phyloP scores from a whole-genome alignment of 73 alveolate genomes.

The Stentor coeruleus region DNA sequence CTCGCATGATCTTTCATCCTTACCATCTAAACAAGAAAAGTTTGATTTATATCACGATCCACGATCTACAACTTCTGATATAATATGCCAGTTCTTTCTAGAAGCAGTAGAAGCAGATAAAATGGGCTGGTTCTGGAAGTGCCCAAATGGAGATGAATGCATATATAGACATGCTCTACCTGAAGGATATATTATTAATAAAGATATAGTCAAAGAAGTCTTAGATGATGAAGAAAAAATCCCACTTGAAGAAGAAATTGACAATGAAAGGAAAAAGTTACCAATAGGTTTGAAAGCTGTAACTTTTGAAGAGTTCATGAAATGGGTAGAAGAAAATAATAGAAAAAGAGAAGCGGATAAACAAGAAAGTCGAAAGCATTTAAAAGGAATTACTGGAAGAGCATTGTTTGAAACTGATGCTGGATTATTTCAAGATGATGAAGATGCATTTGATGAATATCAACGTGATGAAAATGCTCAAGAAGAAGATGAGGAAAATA shows the following conservation, averaged over 20 bases:
- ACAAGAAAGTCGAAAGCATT: constrained; percentile 49
- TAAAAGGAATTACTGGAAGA: constrained; percentile 69
- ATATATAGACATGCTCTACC: constrained; percentile 71
- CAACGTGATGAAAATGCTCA: constrained; percentile 46
- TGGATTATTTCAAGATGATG: constrained; percentile 75
- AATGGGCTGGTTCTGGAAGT: constrained; percentile 94
- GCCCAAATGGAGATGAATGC: constrained; percentile 87
- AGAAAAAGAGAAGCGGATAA: constrained; percentile 51
- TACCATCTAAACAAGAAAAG: constrained; percentile 77
- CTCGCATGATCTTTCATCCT: constrained; percentile 74
- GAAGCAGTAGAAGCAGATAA: constrained; percentile 85
- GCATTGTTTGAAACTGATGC: constrained; percentile 80
- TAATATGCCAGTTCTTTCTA: constrained; percentile 76
- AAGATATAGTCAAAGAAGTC: constrained; percentile 49
- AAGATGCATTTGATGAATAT: constrained; percentile 74
- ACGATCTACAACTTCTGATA: constrained; percentile 50
- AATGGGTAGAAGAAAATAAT: constrained; percentile 71
- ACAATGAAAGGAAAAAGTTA: constrained; percentile 75
- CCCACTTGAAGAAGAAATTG: constrained; percentile 83
- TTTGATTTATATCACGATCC: constrained; percentile 93
- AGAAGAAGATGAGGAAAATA: constrained; percentile 38
- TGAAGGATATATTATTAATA: constrained; percentile 76
- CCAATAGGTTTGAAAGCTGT: constrained; percentile 66
- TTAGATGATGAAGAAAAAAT: constrained; percentile 64
- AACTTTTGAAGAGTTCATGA: constrained; percentile 70